A percentile compares a stretch with the other conserved stretches of the same genome.
These are phyloP conservation scores for Backusella circina DNA, from an alignment of 192 early-diverging fungal genomes.

Conservation along the genomic window DNA sequence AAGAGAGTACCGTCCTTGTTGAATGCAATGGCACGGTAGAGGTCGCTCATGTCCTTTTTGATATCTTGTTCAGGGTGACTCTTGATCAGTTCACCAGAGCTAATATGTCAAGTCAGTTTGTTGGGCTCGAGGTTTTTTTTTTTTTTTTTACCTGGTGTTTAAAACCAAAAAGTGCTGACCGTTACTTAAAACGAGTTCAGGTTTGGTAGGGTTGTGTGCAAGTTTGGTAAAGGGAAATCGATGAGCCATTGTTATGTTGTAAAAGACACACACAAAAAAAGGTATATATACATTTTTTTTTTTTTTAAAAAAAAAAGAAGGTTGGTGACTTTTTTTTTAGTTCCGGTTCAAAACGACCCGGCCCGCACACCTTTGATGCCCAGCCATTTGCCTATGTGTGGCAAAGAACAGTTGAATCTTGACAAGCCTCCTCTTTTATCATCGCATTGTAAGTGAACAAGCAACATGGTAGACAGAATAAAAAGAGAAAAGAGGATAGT, in stretches of 20 bases:
- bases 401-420: background rate
- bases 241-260: conserved; percentile 15
- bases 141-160: conserved; percentile 39
- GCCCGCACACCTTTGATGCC: background rate
- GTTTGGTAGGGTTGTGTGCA: conserved; percentile 40
- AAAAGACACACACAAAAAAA: background rate
- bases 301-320: background rate
- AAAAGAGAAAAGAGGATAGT: background rate
- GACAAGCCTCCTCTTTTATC: conserved; percentile 22
- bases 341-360: background rate
- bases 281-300: background rate
- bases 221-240: conserved; percentile 43
- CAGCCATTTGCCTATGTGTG: background rate
- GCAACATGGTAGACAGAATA: background rate
- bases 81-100: conserved; percentile 28
- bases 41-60: conserved; percentile 32
- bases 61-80: background rate
- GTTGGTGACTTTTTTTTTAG: background rate
- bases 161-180: conserved; percentile 49
- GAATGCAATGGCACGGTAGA: conserved; percentile 51
- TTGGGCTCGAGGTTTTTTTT: background rate
- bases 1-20: conserved; percentile 53
- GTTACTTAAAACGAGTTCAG: conserved; percentile 44
- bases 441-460: conserved; percentile 14
- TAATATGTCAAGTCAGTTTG: background rate